Base-by-base conservation (phyloP, 2,329 filamentous ascomycete species). In the Xylariaceae sp. region DNA sequence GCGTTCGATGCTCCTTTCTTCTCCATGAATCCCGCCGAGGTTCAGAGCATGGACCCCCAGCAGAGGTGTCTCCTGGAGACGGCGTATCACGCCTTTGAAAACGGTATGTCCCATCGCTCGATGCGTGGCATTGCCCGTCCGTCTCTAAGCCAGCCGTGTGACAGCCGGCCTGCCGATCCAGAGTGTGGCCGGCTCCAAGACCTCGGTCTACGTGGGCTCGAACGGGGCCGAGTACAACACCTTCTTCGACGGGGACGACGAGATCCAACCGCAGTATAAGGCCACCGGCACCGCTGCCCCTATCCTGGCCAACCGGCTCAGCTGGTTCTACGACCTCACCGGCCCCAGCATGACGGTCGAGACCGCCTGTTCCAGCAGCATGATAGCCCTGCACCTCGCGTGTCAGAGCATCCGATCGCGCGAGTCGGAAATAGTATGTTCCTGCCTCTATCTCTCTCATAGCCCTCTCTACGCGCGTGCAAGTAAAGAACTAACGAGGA, bases 1-100 rank as follows among this genome's bases (percentile, higher is more conserved):
- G 24, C 29, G 5, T 53, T 50, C 30, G 51, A 54, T 42, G 45
- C 47, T 4, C 37, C 43, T 3, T 52, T 53, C 27, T 53, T 53
- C 29, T 33, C 39, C 3, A 50, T 48, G 2, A 36, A 15, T 4
- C 15, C 27, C 5, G 13, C 15, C 1, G 46, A 53, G 12, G 40
- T 34, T 1, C 36, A 32, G 24, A 18, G 27, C 7, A 46, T 51
- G 42, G 47, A 50, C 37, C 47, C 47, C 6, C 40, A 47, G 17
- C 46, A 37, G 19, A 19, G 36, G 9, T 6, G 19, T 2, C 5
- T 39, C 3, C 31, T 42, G 3, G 32, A 39, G 29, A 22, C 21
- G 14, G 26, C 27, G 15, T 35, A 32, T 16, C 34, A 30, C 23
- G 29, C 31, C 17, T 19, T 38, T 9, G 36, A 38, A 19, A 35